Evolutionary conservation across 371 early-diverging fungal species (phyloP), one percentile per base, ranked within the genome.

Genomic region (Rozella allomycis): DNA sequence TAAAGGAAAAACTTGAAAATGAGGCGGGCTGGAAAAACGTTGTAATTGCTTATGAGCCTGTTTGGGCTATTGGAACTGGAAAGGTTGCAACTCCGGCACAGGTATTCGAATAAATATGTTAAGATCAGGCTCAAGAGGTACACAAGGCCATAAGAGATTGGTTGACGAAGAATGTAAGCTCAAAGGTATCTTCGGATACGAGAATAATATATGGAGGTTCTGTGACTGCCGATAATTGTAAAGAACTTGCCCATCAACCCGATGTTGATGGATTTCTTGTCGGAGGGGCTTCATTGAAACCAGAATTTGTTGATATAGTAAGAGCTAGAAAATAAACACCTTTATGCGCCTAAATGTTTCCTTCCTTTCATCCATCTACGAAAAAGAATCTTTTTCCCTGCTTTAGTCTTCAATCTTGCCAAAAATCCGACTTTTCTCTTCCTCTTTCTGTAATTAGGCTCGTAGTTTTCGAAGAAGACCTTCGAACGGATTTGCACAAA

Each of bases 51-150:
- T 99, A 99, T 54, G 99, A 99, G 65, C 99, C 99, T 34, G 91
- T 97, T 33, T 99, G 98, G 98, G 97, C 99, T 65, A 77, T 76
- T 52, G 99, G 99, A 41, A 96, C 98, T 22, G 97, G 96, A 48
- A 82, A 84, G 71, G 84, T 91, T 7, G 93, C 98, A 23, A 78
- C 88, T 19, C 85, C 84, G 32, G 69, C 78, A 32, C 86, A 96
- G 49, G 60, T 67, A 51, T n/a, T n/a, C 35, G 10, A n/a, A 38
- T 19, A 13, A 25, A 10, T 13, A 21, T 20, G 45, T 49, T n/a
- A 40, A 41, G 28, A 39, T 20, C 43, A 61, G 67, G 97, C 97
- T 28, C 88, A 93, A 66, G 91, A 96, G 46, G 83, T 81, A 33
- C 97, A 96, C 56, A 55, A 49, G 17, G 69, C 57, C 37, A 83